Evolutionary conservation across 2,329 filamentous ascomycete species (phyloP).

Genomic region (Trichoderma hamatum): DNA sequence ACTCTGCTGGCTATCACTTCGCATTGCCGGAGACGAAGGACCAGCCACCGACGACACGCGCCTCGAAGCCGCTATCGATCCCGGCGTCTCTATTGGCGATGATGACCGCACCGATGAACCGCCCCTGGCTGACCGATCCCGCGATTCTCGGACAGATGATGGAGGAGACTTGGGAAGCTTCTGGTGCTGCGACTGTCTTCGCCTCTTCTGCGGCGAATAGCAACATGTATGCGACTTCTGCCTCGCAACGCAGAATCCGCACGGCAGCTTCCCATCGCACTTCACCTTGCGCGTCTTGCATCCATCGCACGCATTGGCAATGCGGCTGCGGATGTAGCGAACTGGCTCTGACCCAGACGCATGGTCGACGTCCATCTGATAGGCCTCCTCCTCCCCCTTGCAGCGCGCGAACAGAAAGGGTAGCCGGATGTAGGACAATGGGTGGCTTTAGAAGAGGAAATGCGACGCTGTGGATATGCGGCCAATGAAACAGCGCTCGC

Average conservation of each 20-base stretch:
- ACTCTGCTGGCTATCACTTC: not conserved
- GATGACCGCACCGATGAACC: conserved; percentile 14
- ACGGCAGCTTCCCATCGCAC: conserved; percentile 58
- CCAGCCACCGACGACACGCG: conserved; percentile 23
- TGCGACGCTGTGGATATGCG: conserved; percentile 15
- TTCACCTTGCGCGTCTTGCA: conserved; percentile 60
- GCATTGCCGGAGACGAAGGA: conserved; percentile 1
- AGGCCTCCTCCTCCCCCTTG: not conserved
- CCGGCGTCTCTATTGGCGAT: conserved; percentile 29
- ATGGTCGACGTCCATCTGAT: conserved; percentile 16
- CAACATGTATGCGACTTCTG: conserved; percentile 49
- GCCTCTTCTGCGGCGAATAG: conserved; percentile 51
- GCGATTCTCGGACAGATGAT: conserved; percentile 12
- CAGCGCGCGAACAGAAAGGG: not conserved
- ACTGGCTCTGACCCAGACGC: conserved; percentile 3
- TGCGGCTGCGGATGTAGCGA: conserved; percentile 46
- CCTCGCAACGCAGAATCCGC: conserved; percentile 52
- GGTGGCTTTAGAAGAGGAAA: not conserved
- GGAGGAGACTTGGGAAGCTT: conserved; percentile 23
- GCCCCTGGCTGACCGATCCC: conserved; percentile 11
- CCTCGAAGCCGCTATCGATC: conserved; percentile 29
- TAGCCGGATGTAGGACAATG: not conserved
- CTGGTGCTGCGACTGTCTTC: conserved; percentile 34
- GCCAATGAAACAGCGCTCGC: not conserved
- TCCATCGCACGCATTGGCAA: conserved; percentile 57